Conservation (phyloP, 208 protist species). For the Strigomonas galati region DNA sequence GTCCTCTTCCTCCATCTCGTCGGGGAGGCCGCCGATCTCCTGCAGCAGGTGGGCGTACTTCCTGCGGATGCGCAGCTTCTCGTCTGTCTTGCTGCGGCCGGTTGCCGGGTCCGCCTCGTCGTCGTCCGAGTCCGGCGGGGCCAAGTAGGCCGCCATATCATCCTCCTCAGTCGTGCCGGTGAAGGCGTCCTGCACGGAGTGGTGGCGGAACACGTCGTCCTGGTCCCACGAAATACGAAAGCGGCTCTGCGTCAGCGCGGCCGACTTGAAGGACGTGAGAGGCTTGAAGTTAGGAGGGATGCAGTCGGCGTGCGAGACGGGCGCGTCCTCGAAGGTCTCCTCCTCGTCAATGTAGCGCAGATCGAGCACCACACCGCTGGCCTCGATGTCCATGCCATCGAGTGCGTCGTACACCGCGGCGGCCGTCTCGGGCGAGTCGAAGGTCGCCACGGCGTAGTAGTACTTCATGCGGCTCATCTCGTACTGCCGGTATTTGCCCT, state of each 20-base stretch:
- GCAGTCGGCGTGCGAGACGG: slow-evolving; percentile 51
- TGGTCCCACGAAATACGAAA: slow-evolving; percentile 94
- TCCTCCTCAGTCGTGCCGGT: slow-evolving; percentile 84
- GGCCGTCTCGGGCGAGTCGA: slow-evolving; percentile 91
- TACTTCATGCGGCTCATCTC: slow-evolving; percentile 94
- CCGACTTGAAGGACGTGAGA: slow-evolving; percentile 72
- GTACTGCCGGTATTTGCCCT: slow-evolving; percentile 91
- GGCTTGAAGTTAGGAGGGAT: slow-evolving; percentile 83
- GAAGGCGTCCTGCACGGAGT: slow-evolving; percentile 82
- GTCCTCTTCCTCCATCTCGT: slow-evolving; percentile 26
- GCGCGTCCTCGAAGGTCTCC: slow-evolving; percentile 62
- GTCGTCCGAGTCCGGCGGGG: slow-evolving; percentile 77
- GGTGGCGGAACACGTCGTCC: slow-evolving; percentile 81
- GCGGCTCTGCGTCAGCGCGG: slow-evolving; percentile 80
- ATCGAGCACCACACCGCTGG: slow-evolving; percentile 93
- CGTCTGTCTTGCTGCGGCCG: slow-evolving; percentile 20
- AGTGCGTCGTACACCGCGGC: slow-evolving; percentile 92
- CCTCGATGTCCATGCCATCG: slow-evolving; percentile 95
- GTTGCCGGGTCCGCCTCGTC: slow-evolving; percentile 29
- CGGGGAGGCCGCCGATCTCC: slow-evolving; percentile 72
- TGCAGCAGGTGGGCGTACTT: slow-evolving; percentile 82
- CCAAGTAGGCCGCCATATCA: slow-evolving; percentile 87
- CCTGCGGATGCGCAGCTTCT: slow-evolving; percentile 62
- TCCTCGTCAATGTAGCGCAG: slow-evolving; percentile 97
- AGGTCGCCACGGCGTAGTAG: slow-evolving; percentile 97